Percentiles rank a stretch among this genome's conserved stretches.
These are phyloP conservation scores for Penicillium desertorum DNA, from an alignment of 495 filamentous ascomycete genomes.

Conservation along the genomic window DNA sequence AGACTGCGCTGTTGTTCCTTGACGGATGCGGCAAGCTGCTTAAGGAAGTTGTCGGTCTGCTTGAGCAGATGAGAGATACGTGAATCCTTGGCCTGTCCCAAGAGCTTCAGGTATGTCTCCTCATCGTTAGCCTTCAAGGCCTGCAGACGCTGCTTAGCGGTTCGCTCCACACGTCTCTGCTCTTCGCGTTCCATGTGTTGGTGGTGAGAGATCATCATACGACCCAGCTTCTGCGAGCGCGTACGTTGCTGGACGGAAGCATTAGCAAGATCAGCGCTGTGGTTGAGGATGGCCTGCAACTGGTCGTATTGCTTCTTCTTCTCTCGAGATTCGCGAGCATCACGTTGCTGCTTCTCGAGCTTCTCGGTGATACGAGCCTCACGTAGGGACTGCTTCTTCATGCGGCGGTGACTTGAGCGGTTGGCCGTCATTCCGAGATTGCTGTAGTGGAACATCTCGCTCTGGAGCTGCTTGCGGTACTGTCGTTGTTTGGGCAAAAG, in stretches of 20 bases:
- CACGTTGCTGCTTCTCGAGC: constrained; percentile 96
- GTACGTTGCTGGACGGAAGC: constrained; percentile 52
- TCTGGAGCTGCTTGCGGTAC: constrained; percentile 79
- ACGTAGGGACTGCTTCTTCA: constrained; percentile 95
- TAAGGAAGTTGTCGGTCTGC: constrained; percentile 95
- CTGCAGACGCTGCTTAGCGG: constrained; percentile 98
- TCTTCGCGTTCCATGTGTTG: constrained; percentile 98
- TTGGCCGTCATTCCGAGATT: constrained; percentile 96
- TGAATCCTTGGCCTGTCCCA: constrained; percentile 97
- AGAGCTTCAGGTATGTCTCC: constrained; percentile 93
- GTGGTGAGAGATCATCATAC: constrained; percentile 82
- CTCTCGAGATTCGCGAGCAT: constrained; percentile 88
- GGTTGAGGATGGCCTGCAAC: constrained; percentile 68
- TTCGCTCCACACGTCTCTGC: constrained; percentile 94
- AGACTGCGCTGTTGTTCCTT: constrained; percentile 85
- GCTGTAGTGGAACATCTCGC: constrained; percentile 87
- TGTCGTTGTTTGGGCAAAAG: constrained; percentile 81
- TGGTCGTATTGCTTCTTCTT: constrained; percentile 95
- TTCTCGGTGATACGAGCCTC: constrained; percentile 98
- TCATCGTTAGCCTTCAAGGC: constrained; percentile 98
- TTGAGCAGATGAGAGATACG: constrained; percentile 95
- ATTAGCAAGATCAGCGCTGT: constrained; percentile 65
- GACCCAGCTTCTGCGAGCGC: constrained; percentile 80
- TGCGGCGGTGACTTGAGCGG: constrained; percentile 79
- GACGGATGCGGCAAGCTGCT: constrained; percentile 90